Base-by-base conservation (phyloP, 1,139 yeast species). In the Pichiaceae sp. region DNA sequence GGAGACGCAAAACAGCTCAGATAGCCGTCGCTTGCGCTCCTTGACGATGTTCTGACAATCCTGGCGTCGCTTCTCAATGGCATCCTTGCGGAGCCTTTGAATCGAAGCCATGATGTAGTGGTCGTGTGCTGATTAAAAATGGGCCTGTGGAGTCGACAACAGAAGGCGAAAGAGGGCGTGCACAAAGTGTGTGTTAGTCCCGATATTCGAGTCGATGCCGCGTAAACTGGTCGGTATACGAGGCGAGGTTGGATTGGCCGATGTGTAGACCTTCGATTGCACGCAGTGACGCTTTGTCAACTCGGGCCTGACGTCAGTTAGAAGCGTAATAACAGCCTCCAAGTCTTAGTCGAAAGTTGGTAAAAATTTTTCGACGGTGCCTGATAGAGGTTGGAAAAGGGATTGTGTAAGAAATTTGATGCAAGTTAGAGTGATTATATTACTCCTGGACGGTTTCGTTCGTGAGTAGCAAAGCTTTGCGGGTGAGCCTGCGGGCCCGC, bases 1-100 rank as follows among this genome's bases (percentile, higher is more conserved):
- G 2, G 78, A 68, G 4, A 76, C 66, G 43, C 74, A 70, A 49
- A 71, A 75, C 18, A 76, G 55, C 49, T 75, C 79, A 1, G 76
- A 63, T 25, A 76, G 57, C 49, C 72, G 74, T 20, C 75, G 57
- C 47, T 72, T 73, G 35, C 82, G 59, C 35, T 47, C 51, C 33
- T 47, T 45, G 15, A 54, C 46, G 7, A 52, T 59, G 34, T 52
- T 57, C 50, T 63, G 41, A 42, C 68, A 60, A 26, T 59, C 66
- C 32, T 59, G 65, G 26, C 66, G 59, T 38, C 71, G 57, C 43
- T 60, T 59, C 38, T 67, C 72, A 27, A 68, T 59, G 23, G 70
- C 62, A 8, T 25, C 28, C 14, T 25, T 9, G 28, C 28, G 28
- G 8, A 25, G n/a, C 14, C n/a, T 25, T 15, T 25, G 16, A 9